Percentiles rank a stretch among this genome's conserved stretches.
phyloP scores from a whole-genome alignment of 2,329 filamentous ascomycete genomes.

The Colletotrichum lini region DNA sequence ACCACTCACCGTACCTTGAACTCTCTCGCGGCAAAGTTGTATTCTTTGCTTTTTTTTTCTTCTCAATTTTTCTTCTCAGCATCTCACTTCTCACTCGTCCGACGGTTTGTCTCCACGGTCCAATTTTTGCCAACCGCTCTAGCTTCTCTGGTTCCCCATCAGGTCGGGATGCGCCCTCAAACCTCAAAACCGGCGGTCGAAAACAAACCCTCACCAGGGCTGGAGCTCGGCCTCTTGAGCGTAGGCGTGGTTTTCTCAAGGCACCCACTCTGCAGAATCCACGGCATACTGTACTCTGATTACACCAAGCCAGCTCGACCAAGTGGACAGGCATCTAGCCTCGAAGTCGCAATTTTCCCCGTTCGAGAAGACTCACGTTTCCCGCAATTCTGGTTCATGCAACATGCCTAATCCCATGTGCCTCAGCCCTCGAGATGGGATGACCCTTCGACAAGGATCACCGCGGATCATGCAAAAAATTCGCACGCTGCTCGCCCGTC shows the following conservation, averaged over 20 bases:
- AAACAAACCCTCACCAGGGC: neutral
- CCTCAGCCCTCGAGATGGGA: slow-evolving; percentile 17
- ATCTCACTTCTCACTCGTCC: slow-evolving; percentile 24
- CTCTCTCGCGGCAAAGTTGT: neutral
- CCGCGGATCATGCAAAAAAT: slow-evolving; percentile 28
- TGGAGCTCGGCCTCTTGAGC: slow-evolving; percentile 7
- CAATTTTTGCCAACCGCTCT: slow-evolving; percentile 16
- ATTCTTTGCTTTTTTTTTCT: slow-evolving; percentile 10
- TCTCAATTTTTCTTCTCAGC: neutral
- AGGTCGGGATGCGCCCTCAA: slow-evolving; percentile 12
- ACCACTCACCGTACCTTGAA: neutral
- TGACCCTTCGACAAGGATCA: slow-evolving; percentile 27
- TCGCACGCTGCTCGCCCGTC: slow-evolving; percentile 4
- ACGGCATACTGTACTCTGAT: neutral
- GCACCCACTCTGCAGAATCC: slow-evolving; percentile 3
- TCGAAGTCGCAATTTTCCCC: slow-evolving; percentile 26
- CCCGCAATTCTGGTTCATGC: slow-evolving; percentile 8
- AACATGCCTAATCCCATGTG: slow-evolving; percentile 28
- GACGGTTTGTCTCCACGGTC: slow-evolving; percentile 25
- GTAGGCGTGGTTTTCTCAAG: neutral
- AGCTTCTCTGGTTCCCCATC: slow-evolving; percentile 21
- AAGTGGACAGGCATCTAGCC: slow-evolving; percentile 33
- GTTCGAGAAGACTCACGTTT: slow-evolving; percentile 28
- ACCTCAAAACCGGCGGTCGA: neutral
- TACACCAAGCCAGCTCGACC: slow-evolving; percentile 1